phyloP scores from a whole-genome alignment of 2,329 filamentous ascomycete species.

The Cercospora zeina region DNA sequence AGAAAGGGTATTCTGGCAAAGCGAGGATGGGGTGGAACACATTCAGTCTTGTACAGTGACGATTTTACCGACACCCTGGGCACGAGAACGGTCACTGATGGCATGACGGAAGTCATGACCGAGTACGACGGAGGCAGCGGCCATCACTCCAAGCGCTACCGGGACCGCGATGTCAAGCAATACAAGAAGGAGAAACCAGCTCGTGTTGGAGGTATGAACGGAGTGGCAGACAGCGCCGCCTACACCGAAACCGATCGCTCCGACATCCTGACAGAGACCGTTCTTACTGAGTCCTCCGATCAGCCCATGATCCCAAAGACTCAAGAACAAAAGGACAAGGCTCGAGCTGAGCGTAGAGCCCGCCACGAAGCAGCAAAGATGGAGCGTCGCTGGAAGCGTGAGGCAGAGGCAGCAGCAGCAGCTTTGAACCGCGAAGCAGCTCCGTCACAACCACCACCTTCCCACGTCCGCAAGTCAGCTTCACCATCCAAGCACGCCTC shows the following conservation, averaged over 20 bases:
- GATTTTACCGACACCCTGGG: slow-evolving; percentile 44
- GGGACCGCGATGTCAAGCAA: slow-evolving; percentile 66
- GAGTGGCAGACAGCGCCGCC: slow-evolving; percentile 71
- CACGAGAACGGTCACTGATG: slow-evolving; percentile 34
- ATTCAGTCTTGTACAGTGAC: slow-evolving; percentile 47
- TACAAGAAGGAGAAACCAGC: slow-evolving; percentile 88
- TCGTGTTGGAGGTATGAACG: slow-evolving; percentile 85
- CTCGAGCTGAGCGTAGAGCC: slow-evolving; percentile 44
- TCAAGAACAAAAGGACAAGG: slow-evolving; percentile 41
- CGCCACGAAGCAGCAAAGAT: slow-evolving; percentile 44
- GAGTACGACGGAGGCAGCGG: slow-evolving; percentile 25
- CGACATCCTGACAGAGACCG: slow-evolving; percentile 54
- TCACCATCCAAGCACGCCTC: slow-evolving; percentile 36
- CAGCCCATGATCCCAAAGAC: slow-evolving; percentile 38
- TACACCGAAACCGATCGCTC: slow-evolving; percentile 70
- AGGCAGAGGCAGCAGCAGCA: slow-evolving; percentile 45
- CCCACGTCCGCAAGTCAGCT: slow-evolving; percentile 31
- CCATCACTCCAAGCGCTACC: slow-evolving; percentile 53
- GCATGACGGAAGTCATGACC: slow-evolving; percentile 39
- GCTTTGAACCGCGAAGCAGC: slow-evolving; percentile 40
- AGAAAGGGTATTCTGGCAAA: slow-evolving; percentile 42
- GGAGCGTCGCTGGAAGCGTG: slow-evolving; percentile 44
- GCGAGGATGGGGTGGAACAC: slow-evolving; percentile 46
- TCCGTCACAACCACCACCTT: slow-evolving; percentile 24
- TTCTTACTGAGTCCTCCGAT: slow-evolving; percentile 50